Evolutionary conservation across 2,329 filamentous ascomycete species (phyloP).

Genomic region (Blastomyces parvus): DNA sequence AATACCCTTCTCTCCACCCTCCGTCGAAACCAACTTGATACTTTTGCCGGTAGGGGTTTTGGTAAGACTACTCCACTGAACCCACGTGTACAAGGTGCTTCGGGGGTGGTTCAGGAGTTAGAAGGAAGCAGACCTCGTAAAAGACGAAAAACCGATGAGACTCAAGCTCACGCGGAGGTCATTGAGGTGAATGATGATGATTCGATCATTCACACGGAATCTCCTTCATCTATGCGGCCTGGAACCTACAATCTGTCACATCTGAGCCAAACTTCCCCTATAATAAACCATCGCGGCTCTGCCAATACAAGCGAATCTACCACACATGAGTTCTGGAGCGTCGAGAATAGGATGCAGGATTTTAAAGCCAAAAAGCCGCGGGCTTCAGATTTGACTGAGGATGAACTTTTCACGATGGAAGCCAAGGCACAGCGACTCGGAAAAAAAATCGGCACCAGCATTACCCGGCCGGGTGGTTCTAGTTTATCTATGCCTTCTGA

Average conservation of each 20-base stretch:
- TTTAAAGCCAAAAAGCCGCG: not conserved
- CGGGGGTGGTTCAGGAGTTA: not conserved
- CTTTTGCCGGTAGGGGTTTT: not conserved
- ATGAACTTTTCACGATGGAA: constrained; percentile 3
- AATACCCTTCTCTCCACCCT: not conserved
- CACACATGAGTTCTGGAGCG: constrained; percentile 4
- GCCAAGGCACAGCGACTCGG: not conserved
- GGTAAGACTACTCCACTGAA: not conserved
- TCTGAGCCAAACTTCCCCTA: not conserved
- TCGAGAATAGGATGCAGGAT: not conserved
- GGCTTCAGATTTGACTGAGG: not conserved
- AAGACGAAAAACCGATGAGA: constrained; percentile 10
- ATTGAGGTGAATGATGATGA: constrained; percentile 6
- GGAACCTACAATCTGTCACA: not conserved
- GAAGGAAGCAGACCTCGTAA: constrained; percentile 10
- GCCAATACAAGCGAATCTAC: not conserved
- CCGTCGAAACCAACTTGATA: not conserved
- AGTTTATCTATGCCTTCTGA: not conserved
- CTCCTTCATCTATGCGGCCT: not conserved
- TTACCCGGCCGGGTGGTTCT: not conserved
- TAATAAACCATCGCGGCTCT: not conserved
- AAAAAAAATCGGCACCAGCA: not conserved
- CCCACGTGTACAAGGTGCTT: not conserved
- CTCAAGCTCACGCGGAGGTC: not conserved
- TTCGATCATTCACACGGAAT: not conserved